These are phyloP conservation scores for Claviceps fusiformis DNA, from an alignment of 2,329 filamentous ascomycete genomes.

Conservation along the genomic window DNA sequence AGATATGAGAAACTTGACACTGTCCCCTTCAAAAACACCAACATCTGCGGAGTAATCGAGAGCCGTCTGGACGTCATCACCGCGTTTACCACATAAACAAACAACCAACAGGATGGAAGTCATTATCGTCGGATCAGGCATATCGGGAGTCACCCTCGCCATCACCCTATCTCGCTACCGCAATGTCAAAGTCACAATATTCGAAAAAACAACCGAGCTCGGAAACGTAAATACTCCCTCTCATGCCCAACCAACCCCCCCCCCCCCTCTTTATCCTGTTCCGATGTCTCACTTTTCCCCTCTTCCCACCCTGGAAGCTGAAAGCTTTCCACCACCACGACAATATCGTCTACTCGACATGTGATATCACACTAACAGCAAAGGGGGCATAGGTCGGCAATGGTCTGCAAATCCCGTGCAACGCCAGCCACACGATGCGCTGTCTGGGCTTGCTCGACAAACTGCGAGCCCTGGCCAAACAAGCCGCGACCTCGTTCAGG, in stretches of 20 bases:
- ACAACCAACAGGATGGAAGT: constrained; percentile 2
- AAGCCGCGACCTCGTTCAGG: background rate
- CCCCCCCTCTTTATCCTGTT: background rate
- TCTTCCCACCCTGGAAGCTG: too few relatives aligned
- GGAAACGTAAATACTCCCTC: background rate
- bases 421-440: constrained; percentile 8
- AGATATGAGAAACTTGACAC: too few relatives aligned
- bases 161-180: constrained; percentile 5
- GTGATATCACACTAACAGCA: background rate
- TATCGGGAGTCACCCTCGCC: constrained; percentile 7
- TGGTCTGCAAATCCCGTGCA: constrained; percentile 10
- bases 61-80: background rate
- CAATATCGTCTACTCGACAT: background rate
- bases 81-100: background rate
- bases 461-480: background rate
- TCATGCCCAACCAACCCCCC: too few relatives aligned
- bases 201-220: constrained; percentile 4
- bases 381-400: constrained; percentile 6
- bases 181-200: constrained; percentile 5
- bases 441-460: constrained; percentile 9
- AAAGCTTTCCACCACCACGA: too few relatives aligned
- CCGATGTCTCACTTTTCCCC: background rate
- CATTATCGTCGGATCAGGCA: constrained; percentile 9
- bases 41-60: too few relatives aligned
- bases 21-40: too few relatives aligned